phyloP scores from a whole-genome alignment of 768 basidiomycete genomes.

The Boletus edulis region DNA sequence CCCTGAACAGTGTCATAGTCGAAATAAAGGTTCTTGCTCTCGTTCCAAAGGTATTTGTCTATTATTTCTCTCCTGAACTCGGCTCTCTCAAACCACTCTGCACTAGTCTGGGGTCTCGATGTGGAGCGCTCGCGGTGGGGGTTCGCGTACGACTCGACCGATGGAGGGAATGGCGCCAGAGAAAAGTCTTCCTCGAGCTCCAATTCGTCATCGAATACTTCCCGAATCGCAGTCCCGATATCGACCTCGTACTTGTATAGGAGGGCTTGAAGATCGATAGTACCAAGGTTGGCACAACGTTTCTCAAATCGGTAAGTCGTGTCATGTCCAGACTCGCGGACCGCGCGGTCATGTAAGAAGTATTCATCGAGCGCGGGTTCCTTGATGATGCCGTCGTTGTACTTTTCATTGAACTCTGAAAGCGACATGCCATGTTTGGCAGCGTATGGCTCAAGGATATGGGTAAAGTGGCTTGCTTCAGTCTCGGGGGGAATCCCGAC shows the following conservation, averaged over 20 bases:
- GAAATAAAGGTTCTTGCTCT: constrained; percentile 90
- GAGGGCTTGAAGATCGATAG: constrained; percentile 92
- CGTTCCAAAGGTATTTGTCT: constrained; percentile 96
- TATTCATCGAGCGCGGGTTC: constrained; percentile 95
- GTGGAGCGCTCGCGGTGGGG: constrained; percentile 58
- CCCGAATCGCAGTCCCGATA: constrained; percentile 95
- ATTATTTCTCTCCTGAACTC: constrained; percentile 81
- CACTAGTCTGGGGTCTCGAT: constrained; percentile 63
- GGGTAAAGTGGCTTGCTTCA: constrained; percentile 97
- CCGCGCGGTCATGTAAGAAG: constrained; percentile 94
- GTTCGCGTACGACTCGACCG: constrained; percentile 64
- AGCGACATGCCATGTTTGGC: constrained; percentile 89
- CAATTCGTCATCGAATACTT: constrained; percentile 91
- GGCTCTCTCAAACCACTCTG: constrained; percentile 93
- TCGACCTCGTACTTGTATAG: constrained; percentile 99
- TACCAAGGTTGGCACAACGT: constrained; percentile 94
- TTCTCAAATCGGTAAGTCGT: constrained; percentile 98
- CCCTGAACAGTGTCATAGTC: constrained; percentile 93
- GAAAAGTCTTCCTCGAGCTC: constrained; percentile 92
- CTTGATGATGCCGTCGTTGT: constrained; percentile 79
- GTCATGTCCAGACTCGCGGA: constrained; percentile 95
- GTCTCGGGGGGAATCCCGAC: constrained; percentile 98
- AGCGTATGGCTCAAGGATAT: constrained; percentile 94
- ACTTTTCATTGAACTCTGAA: constrained; percentile 94
- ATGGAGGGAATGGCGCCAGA: constrained; percentile 89